These are phyloP conservation scores for Glycine latifolia DNA, from an alignment of 306 rosid genomes.

Conservation along the genomic window DNA sequence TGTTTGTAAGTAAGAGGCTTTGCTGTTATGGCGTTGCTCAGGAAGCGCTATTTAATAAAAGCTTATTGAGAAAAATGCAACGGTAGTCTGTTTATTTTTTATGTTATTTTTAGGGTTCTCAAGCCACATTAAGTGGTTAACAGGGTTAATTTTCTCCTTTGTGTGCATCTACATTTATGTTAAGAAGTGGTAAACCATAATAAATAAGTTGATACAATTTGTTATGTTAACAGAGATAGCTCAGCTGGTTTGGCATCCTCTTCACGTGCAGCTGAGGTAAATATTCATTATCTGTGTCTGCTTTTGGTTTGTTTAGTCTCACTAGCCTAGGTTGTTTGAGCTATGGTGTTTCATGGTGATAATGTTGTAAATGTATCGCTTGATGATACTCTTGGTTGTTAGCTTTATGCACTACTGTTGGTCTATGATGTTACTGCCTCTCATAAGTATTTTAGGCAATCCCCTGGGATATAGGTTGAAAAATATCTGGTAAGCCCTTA, in stretches of 20 bases:
- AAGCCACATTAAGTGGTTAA: background rate
- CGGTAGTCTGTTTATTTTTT: background rate
- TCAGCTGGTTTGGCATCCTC: conserved; percentile 40
- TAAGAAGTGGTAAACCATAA: conserved; percentile 16
- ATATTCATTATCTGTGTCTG: background rate
- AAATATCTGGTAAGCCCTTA: background rate
- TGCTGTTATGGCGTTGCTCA: conserved; percentile 1
- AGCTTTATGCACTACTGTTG: background rate
- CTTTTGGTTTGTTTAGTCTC: conserved; percentile 26
- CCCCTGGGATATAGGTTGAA: conserved; percentile 8
- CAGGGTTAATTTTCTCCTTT: background rate
- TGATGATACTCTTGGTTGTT: conserved; percentile 5
- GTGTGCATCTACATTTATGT: conserved; percentile 12
- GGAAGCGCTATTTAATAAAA: background rate
- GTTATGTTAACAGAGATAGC: conserved; percentile 43
- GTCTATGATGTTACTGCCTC: conserved; percentile 1
- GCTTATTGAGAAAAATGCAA: conserved; percentile 14
- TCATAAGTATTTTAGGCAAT: background rate
- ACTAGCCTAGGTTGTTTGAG: conserved; percentile 5
- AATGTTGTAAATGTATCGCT: conserved; percentile 5
- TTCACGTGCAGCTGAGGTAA: conserved; percentile 41
- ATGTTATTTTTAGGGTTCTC: background rate
- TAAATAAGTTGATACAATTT: conserved; percentile 37
- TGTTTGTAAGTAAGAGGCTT: conserved; percentile 30
- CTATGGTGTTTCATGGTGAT: background rate